Base-by-base conservation (phyloP, 2,329 filamentous ascomycete species). In the Hypoxylon sp. region DNA sequence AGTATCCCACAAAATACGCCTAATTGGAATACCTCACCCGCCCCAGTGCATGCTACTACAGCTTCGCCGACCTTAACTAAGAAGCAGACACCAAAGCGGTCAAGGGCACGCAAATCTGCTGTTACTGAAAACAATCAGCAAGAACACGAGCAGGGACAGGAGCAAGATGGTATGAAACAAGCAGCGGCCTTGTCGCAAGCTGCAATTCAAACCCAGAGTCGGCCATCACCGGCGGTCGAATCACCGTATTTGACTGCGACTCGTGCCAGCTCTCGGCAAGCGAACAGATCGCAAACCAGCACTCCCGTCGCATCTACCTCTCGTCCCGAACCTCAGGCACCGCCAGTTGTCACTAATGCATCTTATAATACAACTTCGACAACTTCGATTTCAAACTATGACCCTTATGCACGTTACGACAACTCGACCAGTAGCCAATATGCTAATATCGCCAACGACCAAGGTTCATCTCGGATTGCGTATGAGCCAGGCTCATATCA, bases 321-420 rank as follows among this genome's bases (percentile, higher is more conserved):
- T 34, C 69, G 67, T 15, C 69, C 73, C 32, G 70, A 70, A 28
- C 70, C 73, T 7, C 68, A 70, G 44, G 49, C 70, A 10, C 69
- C 75, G 1, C 74, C 70, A 24, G 56, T 71, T 22, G 61, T 64
- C 26, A 61, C 66, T 6, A 71, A 41, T 54, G 10, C 76, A 11
- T 71, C 74, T 3, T 76, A 76, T 41, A 72, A 68, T n/a, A 64
- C 71, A 15, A 67, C 64, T 47, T 65, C 74, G 1, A 56, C 73
- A 3, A 57, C 71, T 24, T 66, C 72, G 7, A 63, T 77, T 68
- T 71, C 69, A 46, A 54, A 60, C 56, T 70, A 73, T 64, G 61
- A 73, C 53, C 43, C 58, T 52, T 70, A 76, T 67, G 52, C 59
- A 64, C 72, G 70, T 13, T 81, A 80, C 56, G 75, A 71, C 34